Evolutionary conservation across 2,329 filamentous ascomycete species (phyloP).

Genomic region (Rhinocladiella similis): DNA sequence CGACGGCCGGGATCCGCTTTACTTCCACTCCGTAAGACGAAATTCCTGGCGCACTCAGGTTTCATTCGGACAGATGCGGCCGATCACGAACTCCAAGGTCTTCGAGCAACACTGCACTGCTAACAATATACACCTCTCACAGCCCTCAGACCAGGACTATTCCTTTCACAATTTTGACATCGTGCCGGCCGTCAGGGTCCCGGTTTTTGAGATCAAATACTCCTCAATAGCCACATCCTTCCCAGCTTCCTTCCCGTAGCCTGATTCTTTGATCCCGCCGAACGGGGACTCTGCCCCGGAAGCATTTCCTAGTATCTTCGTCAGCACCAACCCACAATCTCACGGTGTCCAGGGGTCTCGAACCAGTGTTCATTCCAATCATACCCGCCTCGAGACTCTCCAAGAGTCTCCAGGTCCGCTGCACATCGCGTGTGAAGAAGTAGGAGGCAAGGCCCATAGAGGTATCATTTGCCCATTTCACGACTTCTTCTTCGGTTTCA

Average conservation of each 20-base stretch:
- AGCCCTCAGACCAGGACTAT: too few species aligned
- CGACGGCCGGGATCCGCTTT: too few species aligned
- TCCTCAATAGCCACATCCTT: slow-evolving; percentile 66
- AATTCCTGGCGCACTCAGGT: too few species aligned
- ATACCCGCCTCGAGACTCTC: slow-evolving; percentile 70
- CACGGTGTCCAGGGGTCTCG: too few species aligned
- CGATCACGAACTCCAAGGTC: too few species aligned
- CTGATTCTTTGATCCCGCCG: slow-evolving; percentile 67
- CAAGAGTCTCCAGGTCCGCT: slow-evolving; percentile 64
- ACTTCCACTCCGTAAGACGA: too few species aligned
- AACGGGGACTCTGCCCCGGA: slow-evolving; percentile 67
- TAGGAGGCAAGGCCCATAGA: slow-evolving; percentile 55
- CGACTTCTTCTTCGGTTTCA: slow-evolving; percentile 64
- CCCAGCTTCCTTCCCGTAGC: slow-evolving; percentile 67
- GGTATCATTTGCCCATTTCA: slow-evolving; percentile 39
- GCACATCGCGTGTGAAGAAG: slow-evolving; percentile 67
- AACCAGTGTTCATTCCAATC: slow-evolving; percentile 59
- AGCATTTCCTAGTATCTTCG: slow-evolving; percentile 42
- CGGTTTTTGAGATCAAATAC: slow-evolving; percentile 65
- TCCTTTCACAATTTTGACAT: too few species aligned
- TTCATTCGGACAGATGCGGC: too few species aligned
- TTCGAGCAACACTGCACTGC: too few species aligned
- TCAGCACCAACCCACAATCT: too few species aligned
- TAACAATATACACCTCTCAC: too few species aligned
- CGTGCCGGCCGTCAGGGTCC: slow-evolving; percentile 57